Evolutionary conservation across 495 filamentous ascomycete genomes (phyloP), one percentile per base, ranked within the genome.

Genomic region (Talaromyces liani): DNA sequence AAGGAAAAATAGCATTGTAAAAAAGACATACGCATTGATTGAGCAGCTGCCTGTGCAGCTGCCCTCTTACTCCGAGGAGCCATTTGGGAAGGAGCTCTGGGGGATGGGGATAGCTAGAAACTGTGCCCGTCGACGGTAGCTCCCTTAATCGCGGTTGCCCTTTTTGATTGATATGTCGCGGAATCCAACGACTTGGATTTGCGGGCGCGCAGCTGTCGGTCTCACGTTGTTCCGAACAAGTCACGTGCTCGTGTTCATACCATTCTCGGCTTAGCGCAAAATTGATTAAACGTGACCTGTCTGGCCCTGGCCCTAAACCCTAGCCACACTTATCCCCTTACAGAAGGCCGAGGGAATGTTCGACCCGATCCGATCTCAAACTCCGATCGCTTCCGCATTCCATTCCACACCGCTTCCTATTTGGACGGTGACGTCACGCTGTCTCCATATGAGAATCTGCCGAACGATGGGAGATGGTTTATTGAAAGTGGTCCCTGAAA

Each of bases 41-140:
- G 75, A 18, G 79, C 79, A 56, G 79, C 79, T 59, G 79, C 77
- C 65, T 81, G 79, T 41, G 79, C 79, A 64, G 79, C 79, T 24
- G 78, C 77, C 65, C 80, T 69, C 41, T 77, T 73, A 65, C 76
- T 78, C 66, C 82, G 71, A 51, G 77, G 71, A 51, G 77, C 77
- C 82, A 84, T 84, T 20, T 18, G 25, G 60, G 47, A 62, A 49
- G 27, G 27, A 29, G 58, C 58, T 33, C 18, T 24, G 14, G 41
- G 10, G 27, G n/a, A 20, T 20, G 1, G 18, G 36, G 34, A 20
- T 27, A 18, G 36, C 36, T 33, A 60, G 6, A 20, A 25, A 45
- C 6, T 6, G 20, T 47, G 36, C 33, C 9, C 41, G 53, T 61
- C 39, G 6, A 18, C 14, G 16, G 34, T 45, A 27, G 34, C 59